phyloP scores from a whole-genome alignment of 768 basidiomycete species.

The Thelephora aurantiotincta region DNA sequence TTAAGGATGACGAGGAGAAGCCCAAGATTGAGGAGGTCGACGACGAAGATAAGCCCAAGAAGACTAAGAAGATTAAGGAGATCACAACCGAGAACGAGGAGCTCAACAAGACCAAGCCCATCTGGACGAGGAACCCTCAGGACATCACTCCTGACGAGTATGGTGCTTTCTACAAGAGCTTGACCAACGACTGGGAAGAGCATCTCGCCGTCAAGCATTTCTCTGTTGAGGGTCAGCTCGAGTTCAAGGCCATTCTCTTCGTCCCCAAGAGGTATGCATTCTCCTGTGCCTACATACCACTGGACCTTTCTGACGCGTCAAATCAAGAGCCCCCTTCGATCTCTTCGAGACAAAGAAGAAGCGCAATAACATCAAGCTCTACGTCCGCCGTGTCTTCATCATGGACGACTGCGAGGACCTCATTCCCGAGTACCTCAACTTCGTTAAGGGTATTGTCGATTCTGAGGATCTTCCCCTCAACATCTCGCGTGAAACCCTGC shows the following conservation, averaged over 20 bases:
- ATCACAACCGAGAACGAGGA: constrained; percentile 86
- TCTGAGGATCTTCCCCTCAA: constrained; percentile 99
- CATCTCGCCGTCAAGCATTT: constrained; percentile 99
- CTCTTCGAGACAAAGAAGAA: constrained; percentile 99
- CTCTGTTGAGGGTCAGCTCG: constrained; percentile 99
- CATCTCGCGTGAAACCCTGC: constrained; percentile 99
- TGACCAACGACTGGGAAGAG: constrained; percentile 99
- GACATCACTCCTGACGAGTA: constrained; percentile 94
- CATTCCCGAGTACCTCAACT: constrained; percentile 99
- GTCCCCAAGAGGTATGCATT: constrained; percentile 73
- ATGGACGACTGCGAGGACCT: constrained; percentile 99
- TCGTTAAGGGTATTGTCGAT: constrained; percentile 99
- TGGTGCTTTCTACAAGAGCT: constrained; percentile 94
- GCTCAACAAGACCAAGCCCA: constrained; percentile 99
- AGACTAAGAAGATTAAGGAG: constrained; percentile 76
- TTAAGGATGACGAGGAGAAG: constrained; percentile 70
- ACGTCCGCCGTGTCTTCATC: constrained; percentile 99
- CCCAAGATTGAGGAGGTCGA: constrained; percentile 63
- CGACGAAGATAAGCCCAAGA: constrained; percentile 59
- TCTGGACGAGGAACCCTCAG: constrained; percentile 97
- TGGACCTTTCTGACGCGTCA: constrained; percentile 3
- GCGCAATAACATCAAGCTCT: constrained; percentile 99
- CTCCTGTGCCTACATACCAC: not conserved
- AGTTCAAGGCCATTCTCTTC: constrained; percentile 99
- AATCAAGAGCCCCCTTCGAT: constrained; percentile 83